A percentile compares a stretch with the other conserved stretches of the same genome.
These are phyloP conservation scores for Chalciporus sphaerocephalus DNA, from an alignment of 768 basidiomycete genomes.

Conservation along the genomic window DNA sequence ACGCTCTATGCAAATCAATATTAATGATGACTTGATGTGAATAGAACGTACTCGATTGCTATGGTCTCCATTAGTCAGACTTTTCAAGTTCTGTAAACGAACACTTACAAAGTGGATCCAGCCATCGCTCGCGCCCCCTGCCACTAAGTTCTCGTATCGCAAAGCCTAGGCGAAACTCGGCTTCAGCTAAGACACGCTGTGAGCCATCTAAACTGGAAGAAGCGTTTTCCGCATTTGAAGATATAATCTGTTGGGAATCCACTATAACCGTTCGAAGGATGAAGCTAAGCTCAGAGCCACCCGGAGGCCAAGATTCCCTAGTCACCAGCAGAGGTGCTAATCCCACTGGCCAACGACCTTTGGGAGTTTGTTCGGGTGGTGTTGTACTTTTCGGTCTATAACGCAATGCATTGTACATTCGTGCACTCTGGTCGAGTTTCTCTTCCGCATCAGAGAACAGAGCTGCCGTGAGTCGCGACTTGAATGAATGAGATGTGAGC, in stretches of 20 bases:
- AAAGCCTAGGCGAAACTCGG: conserved; percentile 76
- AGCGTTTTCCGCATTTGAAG: conserved; percentile 14
- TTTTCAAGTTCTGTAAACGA: neutral
- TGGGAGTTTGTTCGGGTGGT: conserved; percentile 20
- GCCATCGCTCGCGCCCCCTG: conserved; percentile 68
- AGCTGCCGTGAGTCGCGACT: conserved; percentile 60
- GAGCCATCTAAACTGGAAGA: conserved; percentile 31
- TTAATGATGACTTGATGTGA: neutral
- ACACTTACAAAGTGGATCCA: conserved; percentile 73
- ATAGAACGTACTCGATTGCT: conserved; percentile 22
- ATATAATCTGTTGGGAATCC: conserved; percentile 56
- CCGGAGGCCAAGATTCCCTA: conserved; percentile 80
- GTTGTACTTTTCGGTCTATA: conserved; percentile 11
- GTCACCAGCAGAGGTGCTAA: conserved; percentile 69
- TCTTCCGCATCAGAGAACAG: conserved; percentile 74
- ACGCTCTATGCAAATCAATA: conserved; percentile 48
- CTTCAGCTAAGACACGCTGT: conserved; percentile 48
- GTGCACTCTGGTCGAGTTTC: conserved; percentile 33
- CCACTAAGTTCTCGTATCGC: conserved; percentile 73
- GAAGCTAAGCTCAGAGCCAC: conserved; percentile 79
- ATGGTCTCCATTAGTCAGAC: conserved; percentile 5
- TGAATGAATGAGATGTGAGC: conserved; percentile 69
- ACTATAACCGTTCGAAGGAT: conserved; percentile 80
- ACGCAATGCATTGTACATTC: conserved; percentile 22
- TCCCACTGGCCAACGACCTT: conserved; percentile 58